phyloP scores from a whole-genome alignment of 805 yeast species.

The Phaffomyces opuntiae region DNA sequence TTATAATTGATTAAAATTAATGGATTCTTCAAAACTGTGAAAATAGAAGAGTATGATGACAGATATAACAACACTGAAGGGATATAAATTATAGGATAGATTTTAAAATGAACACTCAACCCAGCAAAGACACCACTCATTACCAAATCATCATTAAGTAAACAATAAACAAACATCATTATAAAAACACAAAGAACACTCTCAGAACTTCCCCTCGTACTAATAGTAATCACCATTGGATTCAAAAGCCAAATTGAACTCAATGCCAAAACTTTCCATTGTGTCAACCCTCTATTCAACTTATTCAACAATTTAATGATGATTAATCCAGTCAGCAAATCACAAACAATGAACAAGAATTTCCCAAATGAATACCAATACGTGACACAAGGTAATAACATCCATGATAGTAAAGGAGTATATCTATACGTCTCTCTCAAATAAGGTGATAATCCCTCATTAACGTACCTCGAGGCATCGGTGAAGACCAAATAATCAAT shows the following conservation, averaged over 20 bases:
- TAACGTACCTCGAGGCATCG: slow-evolving; percentile 78
- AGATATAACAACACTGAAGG: slow-evolving; percentile 58
- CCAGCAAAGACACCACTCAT: slow-evolving; percentile 31
- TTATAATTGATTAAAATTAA: slow-evolving; percentile 29
- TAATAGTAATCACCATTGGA: slow-evolving; percentile 91
- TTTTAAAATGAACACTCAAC: slow-evolving; percentile 75
- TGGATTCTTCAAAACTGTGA: slow-evolving; percentile 22
- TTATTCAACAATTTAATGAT: slow-evolving; percentile 32
- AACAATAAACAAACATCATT: slow-evolving; percentile 45
- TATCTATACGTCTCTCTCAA: slow-evolving; percentile 83
- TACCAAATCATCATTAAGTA: slow-evolving; percentile 31
- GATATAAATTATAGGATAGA: slow-evolving; percentile 84
- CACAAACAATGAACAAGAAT: slow-evolving; percentile 66
- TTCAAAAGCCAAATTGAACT: slow-evolving; percentile 78
- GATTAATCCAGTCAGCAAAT: slow-evolving; percentile 73
- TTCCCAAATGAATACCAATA: slow-evolving; percentile 70
- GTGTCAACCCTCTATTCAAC: background rate
- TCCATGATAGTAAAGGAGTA: slow-evolving; percentile 86
- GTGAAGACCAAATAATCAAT: slow-evolving; percentile 91
- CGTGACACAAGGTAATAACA: slow-evolving; percentile 59
- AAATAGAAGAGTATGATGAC: slow-evolving; percentile 12
- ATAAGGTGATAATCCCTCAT: slow-evolving; percentile 59
- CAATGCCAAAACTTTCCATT: slow-evolving; percentile 31
- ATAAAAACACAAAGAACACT: slow-evolving; percentile 78
- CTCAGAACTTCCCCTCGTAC: slow-evolving; percentile 91